These are phyloP conservation scores for Microsporum canis DNA, from an alignment of 2,329 filamentous ascomycete species.

Conservation along the genomic window DNA sequence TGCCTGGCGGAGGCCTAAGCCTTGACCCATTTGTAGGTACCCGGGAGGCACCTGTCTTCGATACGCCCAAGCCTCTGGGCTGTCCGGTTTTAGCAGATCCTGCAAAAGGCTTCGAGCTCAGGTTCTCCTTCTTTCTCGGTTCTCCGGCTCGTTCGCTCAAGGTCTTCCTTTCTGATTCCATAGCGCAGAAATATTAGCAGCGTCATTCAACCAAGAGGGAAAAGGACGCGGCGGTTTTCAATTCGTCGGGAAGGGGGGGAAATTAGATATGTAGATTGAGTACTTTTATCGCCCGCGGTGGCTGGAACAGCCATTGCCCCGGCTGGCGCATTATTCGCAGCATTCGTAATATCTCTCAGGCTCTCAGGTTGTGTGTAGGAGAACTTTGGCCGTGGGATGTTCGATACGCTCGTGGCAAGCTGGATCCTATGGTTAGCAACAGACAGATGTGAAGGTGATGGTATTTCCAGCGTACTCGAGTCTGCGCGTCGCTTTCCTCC, in stretches of 20 bases:
- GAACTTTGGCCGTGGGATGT: slow-evolving; percentile 4
- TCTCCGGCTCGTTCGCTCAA: slow-evolving; percentile 47
- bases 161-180: slow-evolving; percentile 16
- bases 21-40: not conserved
- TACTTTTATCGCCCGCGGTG: not conserved
- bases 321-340: slow-evolving; percentile 41
- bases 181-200: not conserved
- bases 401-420: not conserved
- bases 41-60: not conserved
- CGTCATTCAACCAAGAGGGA: not conserved
- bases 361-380: slow-evolving; percentile 17
- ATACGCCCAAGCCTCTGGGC: not conserved
- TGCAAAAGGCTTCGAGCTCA: slow-evolving; percentile 11
- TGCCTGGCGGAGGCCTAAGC: slow-evolving; percentile 21
- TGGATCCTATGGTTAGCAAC: not conserved
- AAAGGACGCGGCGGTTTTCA: no score
- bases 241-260: not conserved
- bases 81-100: not conserved
- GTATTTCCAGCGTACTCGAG: not conserved
- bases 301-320: not conserved
- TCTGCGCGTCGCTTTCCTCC: not conserved
- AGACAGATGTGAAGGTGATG: not conserved
- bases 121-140: slow-evolving; percentile 26
- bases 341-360: slow-evolving; percentile 42
- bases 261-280: not conserved